Evolutionary conservation across 2,329 filamentous ascomycete species (phyloP), one percentile per base, ranked within the genome.

Genomic region (Scedosporium aurantiacum): DNA sequence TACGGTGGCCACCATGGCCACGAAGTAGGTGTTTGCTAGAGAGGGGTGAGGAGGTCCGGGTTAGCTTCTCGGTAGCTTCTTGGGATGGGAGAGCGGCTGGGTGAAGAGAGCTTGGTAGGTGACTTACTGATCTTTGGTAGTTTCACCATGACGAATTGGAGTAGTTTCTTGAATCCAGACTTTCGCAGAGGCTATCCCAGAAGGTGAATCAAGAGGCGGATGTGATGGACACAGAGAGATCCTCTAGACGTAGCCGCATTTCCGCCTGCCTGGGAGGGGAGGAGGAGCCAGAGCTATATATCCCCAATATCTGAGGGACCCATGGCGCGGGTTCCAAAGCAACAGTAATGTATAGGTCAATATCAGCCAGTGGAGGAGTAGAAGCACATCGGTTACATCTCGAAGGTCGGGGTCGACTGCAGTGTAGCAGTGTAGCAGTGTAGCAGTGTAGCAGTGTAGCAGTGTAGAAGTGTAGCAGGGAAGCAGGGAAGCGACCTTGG

Each of bases 1-100:
- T 58, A 76, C 75, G 63, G 74, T 76, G 69, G 71, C 65, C 63
- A 71, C 69, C 64, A 67, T 68, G 57, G 71, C 70, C 62, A 73
- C 72, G 55, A 72, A 70, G 65, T 73, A 73, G 58, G 72, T 69
- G 64, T 73, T 73, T 40, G 65, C 63, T 64, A 28, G 8, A 25
- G 21, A 52, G 40, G 12, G 50, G 47, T 1, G 40, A 21, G 4
- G 41, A 21, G n/a, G 5, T 5, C 23, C 23, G 32, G 16, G 18
- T 16, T 50, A 47, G 43, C 37, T n/a, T 47, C 21, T 12, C 1
- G 25, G 41, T 27, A n/a, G 21, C 41, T 21, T 2, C 4, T 16
- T 18, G 3, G 16, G 37, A 40, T 16, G 50, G n/a, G 23, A 45
- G 18, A 28, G 28, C 37, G 37, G 43, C 3, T 16, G 43, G 16